A percentile compares a stretch with the other conserved stretches of the same genome.
These are phyloP conservation scores for Rhizodiscina lignyota DNA, from an alignment of 495 filamentous ascomycete species.

Conservation along the genomic window DNA sequence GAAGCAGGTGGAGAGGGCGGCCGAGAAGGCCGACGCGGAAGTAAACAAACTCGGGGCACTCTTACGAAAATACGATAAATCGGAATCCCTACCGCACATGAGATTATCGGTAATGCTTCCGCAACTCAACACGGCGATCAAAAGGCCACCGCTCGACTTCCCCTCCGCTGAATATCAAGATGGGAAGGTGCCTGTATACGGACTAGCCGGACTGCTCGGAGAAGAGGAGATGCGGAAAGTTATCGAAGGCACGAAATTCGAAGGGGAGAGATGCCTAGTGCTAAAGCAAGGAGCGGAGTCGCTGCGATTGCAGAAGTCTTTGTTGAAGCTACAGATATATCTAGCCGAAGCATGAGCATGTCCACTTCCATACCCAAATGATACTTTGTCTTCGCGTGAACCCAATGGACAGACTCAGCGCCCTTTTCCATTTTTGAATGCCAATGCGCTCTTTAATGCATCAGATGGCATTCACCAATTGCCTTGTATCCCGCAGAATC, in stretches of 20 bases:
- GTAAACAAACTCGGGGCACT: too few species aligned
- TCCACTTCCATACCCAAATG: too few species aligned
- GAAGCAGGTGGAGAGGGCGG: not conserved
- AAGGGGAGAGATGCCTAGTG: slow-evolving; percentile 23
- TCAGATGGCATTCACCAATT: slow-evolving; percentile 35
- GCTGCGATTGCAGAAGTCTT: not conserved
- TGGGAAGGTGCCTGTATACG: slow-evolving; percentile 9
- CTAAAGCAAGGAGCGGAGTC: slow-evolving; percentile 9
- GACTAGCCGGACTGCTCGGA: slow-evolving; percentile 14
- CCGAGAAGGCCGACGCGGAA: not conserved
- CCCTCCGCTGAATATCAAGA: slow-evolving; percentile 6
- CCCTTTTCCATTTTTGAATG: too few species aligned
- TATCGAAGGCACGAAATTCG: slow-evolving; percentile 14
- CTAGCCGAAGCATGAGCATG: too few species aligned
- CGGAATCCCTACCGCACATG: too few species aligned
- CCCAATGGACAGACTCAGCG: too few species aligned
- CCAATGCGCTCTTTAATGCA: too few species aligned
- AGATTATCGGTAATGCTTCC: slow-evolving; percentile 3
- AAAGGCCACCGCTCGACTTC: slow-evolving; percentile 7
- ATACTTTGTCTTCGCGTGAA: too few species aligned
- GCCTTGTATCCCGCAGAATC: slow-evolving; percentile 48
- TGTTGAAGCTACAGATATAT: not conserved
- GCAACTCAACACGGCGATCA: slow-evolving; percentile 4
- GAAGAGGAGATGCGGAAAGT: slow-evolving; percentile 18
- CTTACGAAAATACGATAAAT: too few species aligned